These are phyloP conservation scores for Passiflora organensis DNA, from an alignment of 345 rosid genomes.

Conservation along the genomic window DNA sequence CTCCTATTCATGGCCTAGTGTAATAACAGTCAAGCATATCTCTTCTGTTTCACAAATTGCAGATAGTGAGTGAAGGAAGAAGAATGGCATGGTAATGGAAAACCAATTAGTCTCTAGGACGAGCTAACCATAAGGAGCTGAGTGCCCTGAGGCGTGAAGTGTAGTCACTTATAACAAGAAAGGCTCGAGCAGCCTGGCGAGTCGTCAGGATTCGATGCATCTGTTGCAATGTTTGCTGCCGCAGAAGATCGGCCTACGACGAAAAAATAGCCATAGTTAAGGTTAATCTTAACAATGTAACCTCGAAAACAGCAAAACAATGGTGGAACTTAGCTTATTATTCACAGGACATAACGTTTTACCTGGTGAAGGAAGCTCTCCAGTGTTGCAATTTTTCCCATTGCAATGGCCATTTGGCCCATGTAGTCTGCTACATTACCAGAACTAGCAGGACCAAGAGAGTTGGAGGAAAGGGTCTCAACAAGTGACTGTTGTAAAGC, in stretches of 20 bases:
- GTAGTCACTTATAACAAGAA: constrained; percentile 74
- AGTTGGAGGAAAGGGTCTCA: constrained; percentile 66
- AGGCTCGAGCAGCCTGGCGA: constrained; percentile 82
- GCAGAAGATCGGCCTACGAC: constrained; percentile 83
- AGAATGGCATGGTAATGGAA: neutral
- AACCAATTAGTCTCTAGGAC: constrained; percentile 53
- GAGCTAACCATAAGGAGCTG: constrained; percentile 88
- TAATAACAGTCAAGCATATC: neutral
- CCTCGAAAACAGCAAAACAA: neutral
- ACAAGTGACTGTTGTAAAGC: constrained; percentile 87
- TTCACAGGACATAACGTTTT: no score
- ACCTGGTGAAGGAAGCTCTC: constrained; percentile 95
- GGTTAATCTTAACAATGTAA: neutral
- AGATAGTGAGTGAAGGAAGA: neutral
- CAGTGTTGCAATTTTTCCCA: constrained; percentile 77
- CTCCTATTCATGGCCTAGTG: neutral
- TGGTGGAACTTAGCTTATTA: no score
- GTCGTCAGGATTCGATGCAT: constrained; percentile 78
- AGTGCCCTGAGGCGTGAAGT: constrained; percentile 83
- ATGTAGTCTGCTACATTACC: constrained; percentile 82
- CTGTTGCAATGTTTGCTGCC: constrained; percentile 91
- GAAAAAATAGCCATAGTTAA: constrained; percentile 4
- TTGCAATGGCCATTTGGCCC: constrained; percentile 93
- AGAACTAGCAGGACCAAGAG: constrained; percentile 53
- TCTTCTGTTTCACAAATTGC: neutral